Base-by-base conservation (phyloP, 2,329 filamentous ascomycete species). In the Colletotrichum eleusines region DNA sequence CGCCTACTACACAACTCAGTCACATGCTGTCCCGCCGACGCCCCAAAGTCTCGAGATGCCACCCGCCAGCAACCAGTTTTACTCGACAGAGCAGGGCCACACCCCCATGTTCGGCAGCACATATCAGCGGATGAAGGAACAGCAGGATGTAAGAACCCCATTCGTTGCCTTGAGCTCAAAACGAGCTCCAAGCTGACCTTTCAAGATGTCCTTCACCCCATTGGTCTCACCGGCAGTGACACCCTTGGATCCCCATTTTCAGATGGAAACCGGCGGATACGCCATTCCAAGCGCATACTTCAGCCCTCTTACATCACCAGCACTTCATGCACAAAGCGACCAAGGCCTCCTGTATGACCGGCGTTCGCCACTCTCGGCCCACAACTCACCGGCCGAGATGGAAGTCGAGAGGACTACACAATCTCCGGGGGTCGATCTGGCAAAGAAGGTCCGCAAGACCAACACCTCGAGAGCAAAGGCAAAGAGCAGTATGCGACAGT, bases 161-260 rank as follows among this genome's bases (percentile, higher is more conserved):
- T 23, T 14, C 18, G 20, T 23, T 14, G n/a, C 12, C 50, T 14
- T 18, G 16, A 54, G 20, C 18, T 31, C 14, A 16, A 28, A 66
- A 58, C n/a, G 57, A 33, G 20, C 51, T 61, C 57, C 74, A 77
- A 69, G 79, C 77, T 74, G 78, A 79, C 69, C 72, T 74, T 40
- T 63, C 35, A 76, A 92, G 89, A 90, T 93, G 87, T 85, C 90
- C 12, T 95, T 95, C 77, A 95, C 93, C 2, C 93, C 93, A 0
- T 86, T 95, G 38, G 92, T 93, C 14, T 95, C 93, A 23, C 93
- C 93, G n/a, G 93, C 92, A 5, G 92, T 95, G 53, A 95, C 93
- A 2, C 93, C 93, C 28, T 85, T 94, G 61, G 93, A 95, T 76
- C 85, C 88, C 51, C 89, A 91, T 73, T 94, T 93, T 77, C 84